phyloP scores from a whole-genome alignment of 2,329 filamentous ascomycete genomes.

The Colletotrichum nymphaeae region DNA sequence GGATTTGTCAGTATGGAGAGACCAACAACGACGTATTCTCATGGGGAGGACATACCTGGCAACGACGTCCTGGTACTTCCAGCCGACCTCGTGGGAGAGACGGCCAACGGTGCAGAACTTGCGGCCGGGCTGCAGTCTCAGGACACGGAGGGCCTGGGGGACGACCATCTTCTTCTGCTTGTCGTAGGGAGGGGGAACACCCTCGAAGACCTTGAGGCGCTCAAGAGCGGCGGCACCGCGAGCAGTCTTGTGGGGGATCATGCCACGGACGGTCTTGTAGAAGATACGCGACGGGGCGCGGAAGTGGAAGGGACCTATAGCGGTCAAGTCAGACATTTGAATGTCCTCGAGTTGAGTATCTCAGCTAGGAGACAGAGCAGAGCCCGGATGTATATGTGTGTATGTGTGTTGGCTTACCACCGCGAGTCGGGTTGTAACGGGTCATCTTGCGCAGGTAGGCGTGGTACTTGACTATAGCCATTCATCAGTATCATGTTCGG shows the following conservation, averaged over 20 bases:
- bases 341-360: conserved; percentile 31
- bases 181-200: conserved; percentile 98
- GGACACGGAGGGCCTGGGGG: conserved; percentile 95
- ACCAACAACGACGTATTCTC: no score
- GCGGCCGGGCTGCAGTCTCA: conserved; percentile 97
- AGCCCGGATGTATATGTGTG: conserved; percentile 27
- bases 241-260: conserved; percentile 99
- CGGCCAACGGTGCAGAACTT: conserved; percentile 99
- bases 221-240: conserved; percentile 96
- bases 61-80: conserved; percentile 99
- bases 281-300: conserved; percentile 99
- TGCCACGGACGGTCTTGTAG: conserved; percentile 99
- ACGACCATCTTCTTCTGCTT: conserved; percentile 99
- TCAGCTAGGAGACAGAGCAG: conserved; percentile 27
- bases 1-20: background rate
- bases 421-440: conserved; percentile 98
- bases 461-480: conserved; percentile 95
- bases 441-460: conserved; percentile 99
- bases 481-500: conserved; percentile 56
- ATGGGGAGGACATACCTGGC: conserved; percentile 72
- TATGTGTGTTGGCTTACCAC: conserved; percentile 72
- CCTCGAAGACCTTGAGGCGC: conserved; percentile 99
- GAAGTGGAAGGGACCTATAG: conserved; percentile 97
- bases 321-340: conserved; percentile 47
- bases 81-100: conserved; percentile 98